Evolutionary conservation across 768 basidiomycete genomes (phyloP).

Genomic region (Leccinum disarticulatum): DNA sequence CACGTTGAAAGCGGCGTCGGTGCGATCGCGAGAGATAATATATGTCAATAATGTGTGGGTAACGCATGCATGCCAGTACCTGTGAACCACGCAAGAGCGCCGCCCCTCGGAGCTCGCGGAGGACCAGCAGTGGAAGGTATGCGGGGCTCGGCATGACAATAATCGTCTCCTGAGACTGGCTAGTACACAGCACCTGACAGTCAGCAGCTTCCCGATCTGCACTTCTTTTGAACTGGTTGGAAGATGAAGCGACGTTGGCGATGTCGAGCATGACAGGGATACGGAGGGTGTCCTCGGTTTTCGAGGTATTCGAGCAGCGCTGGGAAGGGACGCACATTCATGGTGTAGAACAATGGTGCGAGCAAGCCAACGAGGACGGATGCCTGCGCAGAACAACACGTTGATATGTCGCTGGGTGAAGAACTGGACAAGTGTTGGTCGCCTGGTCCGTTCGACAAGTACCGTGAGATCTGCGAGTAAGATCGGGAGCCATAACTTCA

Average conservation of each 20-base stretch:
- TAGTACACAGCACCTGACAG: slow-evolving; percentile 85
- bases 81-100: slow-evolving; percentile 91
- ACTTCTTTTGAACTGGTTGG: slow-evolving; percentile 60
- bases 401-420: slow-evolving; percentile 79
- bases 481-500: slow-evolving; percentile 68
- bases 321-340: slow-evolving; percentile 75
- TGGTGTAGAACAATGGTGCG: slow-evolving; percentile 74
- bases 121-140: slow-evolving; percentile 62
- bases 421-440: slow-evolving; percentile 49
- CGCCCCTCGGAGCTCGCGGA: slow-evolving; percentile 72
- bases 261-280: slow-evolving; percentile 89
- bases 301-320: slow-evolving; percentile 78
- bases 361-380: slow-evolving; percentile 70
- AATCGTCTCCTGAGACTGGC: slow-evolving; percentile 91
- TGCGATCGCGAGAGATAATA: slow-evolving; percentile 60
- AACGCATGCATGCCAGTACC: slow-evolving; percentile 69
- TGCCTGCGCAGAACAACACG: slow-evolving; percentile 76
- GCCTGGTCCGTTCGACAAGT: slow-evolving; percentile 63
- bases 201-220: slow-evolving; percentile 76
- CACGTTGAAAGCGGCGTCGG: slow-evolving; percentile 46
- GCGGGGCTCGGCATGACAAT: slow-evolving; percentile 66
- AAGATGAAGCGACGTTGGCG: slow-evolving; percentile 80
- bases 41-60: slow-evolving; percentile 78
- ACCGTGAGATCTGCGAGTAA: slow-evolving; percentile 74
- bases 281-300: slow-evolving; percentile 78